Percentiles rank a stretch among this genome's conserved stretches.
phyloP scores from a whole-genome alignment of 331 rosid genomes.

The Quercus lobata region DNA sequence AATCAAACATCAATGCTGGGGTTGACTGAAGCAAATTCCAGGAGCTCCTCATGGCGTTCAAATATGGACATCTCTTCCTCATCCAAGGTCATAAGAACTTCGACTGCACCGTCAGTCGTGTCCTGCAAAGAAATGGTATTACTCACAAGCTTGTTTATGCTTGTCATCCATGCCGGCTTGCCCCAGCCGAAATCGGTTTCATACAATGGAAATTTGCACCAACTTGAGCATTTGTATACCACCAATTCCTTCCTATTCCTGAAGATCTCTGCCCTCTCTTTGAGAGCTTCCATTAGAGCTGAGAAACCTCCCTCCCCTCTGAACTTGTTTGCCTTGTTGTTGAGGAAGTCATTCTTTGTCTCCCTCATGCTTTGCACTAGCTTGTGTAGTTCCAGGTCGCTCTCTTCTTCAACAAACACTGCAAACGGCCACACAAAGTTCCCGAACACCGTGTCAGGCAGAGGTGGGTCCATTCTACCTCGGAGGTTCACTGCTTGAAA shows the following conservation, averaged over 20 bases:
- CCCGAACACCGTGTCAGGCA: constrained; percentile 25
- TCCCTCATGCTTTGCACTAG: constrained; percentile 35
- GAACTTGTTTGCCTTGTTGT: constrained; percentile 18
- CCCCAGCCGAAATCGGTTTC: constrained; percentile 5
- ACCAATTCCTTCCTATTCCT: neutral
- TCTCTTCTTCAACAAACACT: constrained; percentile 35
- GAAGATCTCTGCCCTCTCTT: constrained; percentile 24
- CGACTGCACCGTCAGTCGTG: neutral
- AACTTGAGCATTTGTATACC: neutral
- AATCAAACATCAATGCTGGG: neutral
- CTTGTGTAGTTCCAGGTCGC: constrained; percentile 19
- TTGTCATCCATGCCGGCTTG: neutral
- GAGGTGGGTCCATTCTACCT: constrained; percentile 25
- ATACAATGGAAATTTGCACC: neutral
- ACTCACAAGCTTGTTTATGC: neutral
- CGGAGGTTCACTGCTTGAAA: constrained; percentile 54
- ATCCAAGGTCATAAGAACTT: neutral
- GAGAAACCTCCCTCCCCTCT: constrained; percentile 26
- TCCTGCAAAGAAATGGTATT: neutral
- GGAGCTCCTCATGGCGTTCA: neutral
- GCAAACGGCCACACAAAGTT: constrained; percentile 40
- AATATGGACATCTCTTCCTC: neutral
- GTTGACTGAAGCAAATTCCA: neutral
- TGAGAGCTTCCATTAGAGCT: constrained; percentile 27
- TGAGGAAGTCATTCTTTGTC: constrained; percentile 19